Evolutionary conservation across 73 alveolate genomes (phyloP).

Genomic region (Tetrahymena malaccensis): DNA sequence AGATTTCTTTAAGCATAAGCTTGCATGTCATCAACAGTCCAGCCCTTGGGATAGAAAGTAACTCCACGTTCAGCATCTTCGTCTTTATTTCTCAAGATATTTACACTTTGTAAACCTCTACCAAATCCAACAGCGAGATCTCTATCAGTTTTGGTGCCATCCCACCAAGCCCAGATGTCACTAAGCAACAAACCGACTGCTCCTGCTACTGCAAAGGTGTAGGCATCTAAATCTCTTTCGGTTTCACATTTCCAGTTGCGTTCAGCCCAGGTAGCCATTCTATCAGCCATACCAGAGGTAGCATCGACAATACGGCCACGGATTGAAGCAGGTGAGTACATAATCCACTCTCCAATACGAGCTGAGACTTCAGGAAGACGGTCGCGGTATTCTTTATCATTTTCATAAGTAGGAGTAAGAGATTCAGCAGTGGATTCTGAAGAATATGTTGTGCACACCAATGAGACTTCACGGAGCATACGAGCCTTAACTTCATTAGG

Average conservation of each 20-base stretch:
- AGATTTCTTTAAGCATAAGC: neutral
- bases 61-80: neutral
- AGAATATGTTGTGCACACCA: neutral
- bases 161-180: neutral
- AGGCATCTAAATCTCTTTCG: neutral
- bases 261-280: constrained; percentile 3
- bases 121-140: neutral
- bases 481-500: neutral
- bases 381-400: neutral
- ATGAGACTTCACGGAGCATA: neutral
- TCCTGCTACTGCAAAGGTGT: neutral
- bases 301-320: neutral
- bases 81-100: neutral
- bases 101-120: neutral
- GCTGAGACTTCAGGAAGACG: neutral
- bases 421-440: neutral
- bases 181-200: neutral
- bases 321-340: neutral
- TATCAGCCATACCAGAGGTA: neutral
- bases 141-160: neutral
- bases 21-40: neutral
- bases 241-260: neutral
- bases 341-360: neutral
- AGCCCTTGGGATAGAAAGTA: neutral
- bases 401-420: neutral